A percentile compares a stretch with the other conserved stretches of the same genome.
These are phyloP conservation scores for Voacanga thouarsii DNA, from an alignment of 257 asterid genomes.

Conservation along the genomic window DNA sequence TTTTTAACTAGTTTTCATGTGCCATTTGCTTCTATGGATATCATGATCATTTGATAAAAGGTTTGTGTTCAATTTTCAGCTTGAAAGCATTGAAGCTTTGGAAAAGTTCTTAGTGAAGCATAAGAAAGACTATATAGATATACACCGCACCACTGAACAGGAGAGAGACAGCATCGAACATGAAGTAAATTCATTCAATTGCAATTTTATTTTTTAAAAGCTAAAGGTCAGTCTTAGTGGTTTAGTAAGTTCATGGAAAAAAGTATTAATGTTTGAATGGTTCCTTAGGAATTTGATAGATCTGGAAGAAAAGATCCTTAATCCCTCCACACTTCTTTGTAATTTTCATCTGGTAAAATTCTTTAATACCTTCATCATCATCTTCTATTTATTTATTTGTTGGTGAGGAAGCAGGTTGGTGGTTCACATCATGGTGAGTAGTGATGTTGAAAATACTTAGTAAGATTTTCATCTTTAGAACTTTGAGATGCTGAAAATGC, in stretches of 20 bases:
- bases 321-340: not conserved
- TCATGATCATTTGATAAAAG: constrained; percentile 1
- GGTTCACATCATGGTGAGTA: too few species aligned
- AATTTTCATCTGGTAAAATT: not conserved
- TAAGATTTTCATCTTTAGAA: too few species aligned
- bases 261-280: not conserved
- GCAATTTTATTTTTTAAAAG: not conserved
- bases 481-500: too few species aligned
- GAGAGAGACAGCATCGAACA: constrained; percentile 95
- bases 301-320: not conserved
- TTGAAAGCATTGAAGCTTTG: constrained; percentile 66
- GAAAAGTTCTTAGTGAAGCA: constrained; percentile 86
- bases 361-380: too few species aligned
- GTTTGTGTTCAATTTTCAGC: constrained; percentile 37
- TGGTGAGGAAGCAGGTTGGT: not conserved
- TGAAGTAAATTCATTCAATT: constrained; percentile 48
- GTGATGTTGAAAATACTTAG: too few species aligned
- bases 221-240: not conserved
- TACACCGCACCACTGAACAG: constrained; percentile 81
- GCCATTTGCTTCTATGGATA: too few species aligned
- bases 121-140: constrained; percentile 85
- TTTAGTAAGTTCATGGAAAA: not conserved
- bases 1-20: not conserved
- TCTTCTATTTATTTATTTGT: not conserved
- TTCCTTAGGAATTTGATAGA: not conserved